Conservation (phyloP, 2,329 filamentous ascomycete genomes). For the Colletotrichum cereale region DNA sequence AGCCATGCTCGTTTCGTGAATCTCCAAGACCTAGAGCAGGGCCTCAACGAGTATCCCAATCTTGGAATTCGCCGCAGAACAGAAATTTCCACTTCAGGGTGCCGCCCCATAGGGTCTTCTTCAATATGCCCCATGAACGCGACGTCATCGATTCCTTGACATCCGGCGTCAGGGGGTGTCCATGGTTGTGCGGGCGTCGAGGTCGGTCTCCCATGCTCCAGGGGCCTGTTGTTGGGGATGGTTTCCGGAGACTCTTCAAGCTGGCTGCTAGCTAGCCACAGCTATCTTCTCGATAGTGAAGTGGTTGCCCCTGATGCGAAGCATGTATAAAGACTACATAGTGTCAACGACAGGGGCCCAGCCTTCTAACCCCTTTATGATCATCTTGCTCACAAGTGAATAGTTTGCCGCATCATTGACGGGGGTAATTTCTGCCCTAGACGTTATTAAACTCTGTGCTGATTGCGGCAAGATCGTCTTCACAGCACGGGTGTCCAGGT, state of each 20-base stretch:
- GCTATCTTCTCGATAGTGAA: background rate
- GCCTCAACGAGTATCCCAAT: background rate
- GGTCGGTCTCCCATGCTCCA: background rate
- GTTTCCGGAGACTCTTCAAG: background rate
- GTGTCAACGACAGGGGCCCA: background rate
- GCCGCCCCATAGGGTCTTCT: background rate
- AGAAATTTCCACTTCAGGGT: background rate
- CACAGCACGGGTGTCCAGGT: background rate
- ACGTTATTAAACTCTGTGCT: background rate
- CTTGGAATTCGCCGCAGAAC: background rate
- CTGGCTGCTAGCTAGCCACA: background rate
- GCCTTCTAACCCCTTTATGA: background rate
- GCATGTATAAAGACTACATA: background rate
- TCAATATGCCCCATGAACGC: background rate
- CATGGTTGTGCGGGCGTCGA: background rate
- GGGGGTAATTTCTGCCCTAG: background rate
- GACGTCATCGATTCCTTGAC: background rate
- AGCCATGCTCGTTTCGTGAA: background rate
- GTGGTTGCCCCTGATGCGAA: background rate
- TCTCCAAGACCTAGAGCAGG: background rate
- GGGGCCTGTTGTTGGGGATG: background rate
- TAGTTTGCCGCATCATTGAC: background rate
- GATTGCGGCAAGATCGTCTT: background rate
- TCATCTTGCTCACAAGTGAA: background rate
- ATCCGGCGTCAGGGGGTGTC: too few species aligned